These are phyloP conservation scores for Hypocrella siamensis DNA, from an alignment of 2,329 filamentous ascomycete species.

Conservation along the genomic window DNA sequence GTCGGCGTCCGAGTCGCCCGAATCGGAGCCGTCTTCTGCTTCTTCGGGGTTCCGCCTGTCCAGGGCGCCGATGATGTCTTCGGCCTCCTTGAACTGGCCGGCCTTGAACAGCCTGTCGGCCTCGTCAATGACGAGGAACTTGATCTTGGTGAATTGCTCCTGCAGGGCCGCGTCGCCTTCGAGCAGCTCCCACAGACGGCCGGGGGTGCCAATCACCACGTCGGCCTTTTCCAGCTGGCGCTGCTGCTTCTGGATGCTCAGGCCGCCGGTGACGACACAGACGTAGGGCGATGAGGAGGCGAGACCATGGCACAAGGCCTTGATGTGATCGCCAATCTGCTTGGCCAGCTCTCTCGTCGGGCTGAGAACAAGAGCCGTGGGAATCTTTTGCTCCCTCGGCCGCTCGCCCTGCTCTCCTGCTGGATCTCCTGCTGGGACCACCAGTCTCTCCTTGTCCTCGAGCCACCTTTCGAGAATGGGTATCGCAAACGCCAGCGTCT, in stretches of 20 bases:
- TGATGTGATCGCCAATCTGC: constrained; percentile 74
- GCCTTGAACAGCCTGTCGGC: constrained; percentile 84
- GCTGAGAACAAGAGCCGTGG: constrained; percentile 69
- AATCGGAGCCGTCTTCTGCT: constrained; percentile 22
- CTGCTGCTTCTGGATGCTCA: constrained; percentile 92
- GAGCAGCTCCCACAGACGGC: constrained; percentile 86
- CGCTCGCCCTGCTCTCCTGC: constrained; percentile 1
- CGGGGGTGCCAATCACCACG: constrained; percentile 85
- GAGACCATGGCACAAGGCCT: constrained; percentile 50
- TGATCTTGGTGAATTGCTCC: constrained; percentile 53
- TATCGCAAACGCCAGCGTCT: constrained; percentile 88
- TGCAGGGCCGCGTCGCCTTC: constrained; percentile 58
- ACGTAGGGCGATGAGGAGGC: constrained; percentile 49
- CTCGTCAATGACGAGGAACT: constrained; percentile 83
- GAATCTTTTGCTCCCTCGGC: constrained; percentile 21
- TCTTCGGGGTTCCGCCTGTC: constrained; percentile 54
- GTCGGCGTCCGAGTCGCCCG: constrained; percentile 30
- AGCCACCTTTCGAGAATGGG: constrained; percentile 82
- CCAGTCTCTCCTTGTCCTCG: constrained; percentile 13
- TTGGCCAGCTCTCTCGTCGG: constrained; percentile 90
- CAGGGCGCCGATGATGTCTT: constrained; percentile 70
- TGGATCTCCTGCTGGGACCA: constrained; percentile 8
- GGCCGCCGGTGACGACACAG: constrained; percentile 80
- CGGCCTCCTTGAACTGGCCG: constrained; percentile 88
- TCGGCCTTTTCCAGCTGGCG: constrained; percentile 71